Conservation (phyloP, 176 grass and related monocot species). For the Triticum turgidum region DNA sequence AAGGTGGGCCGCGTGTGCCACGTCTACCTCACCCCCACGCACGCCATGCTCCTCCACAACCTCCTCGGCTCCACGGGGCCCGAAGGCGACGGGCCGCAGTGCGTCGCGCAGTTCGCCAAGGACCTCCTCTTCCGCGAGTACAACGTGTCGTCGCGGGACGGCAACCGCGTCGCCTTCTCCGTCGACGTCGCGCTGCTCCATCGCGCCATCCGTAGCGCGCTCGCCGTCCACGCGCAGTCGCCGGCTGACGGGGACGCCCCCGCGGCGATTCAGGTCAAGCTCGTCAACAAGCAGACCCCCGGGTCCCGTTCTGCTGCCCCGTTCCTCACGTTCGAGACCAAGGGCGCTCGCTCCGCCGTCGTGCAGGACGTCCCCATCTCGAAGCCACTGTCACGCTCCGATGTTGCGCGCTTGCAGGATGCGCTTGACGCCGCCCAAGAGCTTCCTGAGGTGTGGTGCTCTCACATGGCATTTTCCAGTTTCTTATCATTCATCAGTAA, state of each 20-base stretch:
- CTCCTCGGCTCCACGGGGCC: conserved; percentile 50
- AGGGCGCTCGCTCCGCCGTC: conserved; percentile 76
- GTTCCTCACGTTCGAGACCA: conserved; percentile 94
- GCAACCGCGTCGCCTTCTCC: conserved; percentile 67
- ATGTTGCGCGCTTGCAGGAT: conserved; percentile 64
- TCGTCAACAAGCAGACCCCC: conserved; percentile 81
- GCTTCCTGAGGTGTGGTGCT: conserved; percentile 63
- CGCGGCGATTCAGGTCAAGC: conserved; percentile 77
- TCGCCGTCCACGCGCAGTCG: conserved; percentile 78
- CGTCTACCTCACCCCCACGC: conserved; percentile 69
- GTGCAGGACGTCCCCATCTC: conserved; percentile 98
- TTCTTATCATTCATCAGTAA: background rate
- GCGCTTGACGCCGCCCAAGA: conserved; percentile 80
- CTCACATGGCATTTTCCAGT: conserved; percentile 1
- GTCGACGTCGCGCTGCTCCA: conserved; percentile 77
- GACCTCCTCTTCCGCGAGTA: conserved; percentile 92
- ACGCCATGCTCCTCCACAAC: conserved; percentile 92
- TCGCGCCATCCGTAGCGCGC: conserved; percentile 79
- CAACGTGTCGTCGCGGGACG: conserved; percentile 79
- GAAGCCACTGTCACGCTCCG: conserved; percentile 68
- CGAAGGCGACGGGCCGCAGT: conserved; percentile 74
- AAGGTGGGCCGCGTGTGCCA: conserved; percentile 84
- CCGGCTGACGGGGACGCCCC: conserved; percentile 45
- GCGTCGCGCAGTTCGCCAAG: conserved; percentile 83
- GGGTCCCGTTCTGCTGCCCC: conserved; percentile 55